Percentiles rank a stretch among this genome's conserved stretches.
Evolutionary conservation across 768 basidiomycete species (phyloP).

Genomic region (Pleurotus djamor): DNA sequence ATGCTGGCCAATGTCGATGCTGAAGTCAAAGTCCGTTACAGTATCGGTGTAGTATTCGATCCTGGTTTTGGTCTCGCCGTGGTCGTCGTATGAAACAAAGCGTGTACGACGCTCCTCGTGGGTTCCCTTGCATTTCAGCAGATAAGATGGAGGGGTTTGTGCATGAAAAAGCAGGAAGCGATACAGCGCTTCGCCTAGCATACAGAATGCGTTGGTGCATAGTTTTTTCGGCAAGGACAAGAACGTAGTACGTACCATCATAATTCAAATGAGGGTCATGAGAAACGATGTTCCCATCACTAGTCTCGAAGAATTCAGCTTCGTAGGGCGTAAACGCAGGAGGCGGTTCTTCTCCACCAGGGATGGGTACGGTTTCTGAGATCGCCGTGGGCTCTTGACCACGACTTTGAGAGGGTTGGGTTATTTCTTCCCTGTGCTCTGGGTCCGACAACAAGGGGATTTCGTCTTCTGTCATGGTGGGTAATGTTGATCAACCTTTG

Average conservation of each 20-base stretch:
- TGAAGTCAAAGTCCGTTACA: conserved; percentile 70
- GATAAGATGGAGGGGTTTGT: conserved; percentile 37
- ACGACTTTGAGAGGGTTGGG: no score
- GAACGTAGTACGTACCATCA: conserved; percentile 38
- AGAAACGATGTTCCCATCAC: conserved; percentile 54
- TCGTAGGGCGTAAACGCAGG: conserved; percentile 63
- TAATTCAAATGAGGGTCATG: conserved; percentile 70
- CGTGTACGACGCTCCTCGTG: conserved; percentile 55
- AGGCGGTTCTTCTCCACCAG: conserved; percentile 45
- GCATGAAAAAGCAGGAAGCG: conserved; percentile 68
- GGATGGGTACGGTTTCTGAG: conserved; percentile 15
- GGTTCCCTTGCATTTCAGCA: conserved; percentile 49
- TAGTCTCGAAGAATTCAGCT: conserved; percentile 53
- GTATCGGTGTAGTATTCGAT: conserved; percentile 57
- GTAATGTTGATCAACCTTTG: no score
- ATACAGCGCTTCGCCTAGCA: conserved; percentile 53
- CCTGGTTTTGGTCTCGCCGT: conserved; percentile 25
- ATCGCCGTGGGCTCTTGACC: conserved; percentile 17
- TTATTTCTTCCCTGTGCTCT: no score
- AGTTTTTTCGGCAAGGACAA: neutral
- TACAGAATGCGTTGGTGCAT: neutral
- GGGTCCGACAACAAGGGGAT: no score
- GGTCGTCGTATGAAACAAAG: conserved; percentile 35
- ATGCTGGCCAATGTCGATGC: conserved; percentile 48
- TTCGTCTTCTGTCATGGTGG: no score